These are phyloP conservation scores for Aspergillus hancockii DNA, from an alignment of 495 filamentous ascomycete genomes.

Conservation along the genomic window DNA sequence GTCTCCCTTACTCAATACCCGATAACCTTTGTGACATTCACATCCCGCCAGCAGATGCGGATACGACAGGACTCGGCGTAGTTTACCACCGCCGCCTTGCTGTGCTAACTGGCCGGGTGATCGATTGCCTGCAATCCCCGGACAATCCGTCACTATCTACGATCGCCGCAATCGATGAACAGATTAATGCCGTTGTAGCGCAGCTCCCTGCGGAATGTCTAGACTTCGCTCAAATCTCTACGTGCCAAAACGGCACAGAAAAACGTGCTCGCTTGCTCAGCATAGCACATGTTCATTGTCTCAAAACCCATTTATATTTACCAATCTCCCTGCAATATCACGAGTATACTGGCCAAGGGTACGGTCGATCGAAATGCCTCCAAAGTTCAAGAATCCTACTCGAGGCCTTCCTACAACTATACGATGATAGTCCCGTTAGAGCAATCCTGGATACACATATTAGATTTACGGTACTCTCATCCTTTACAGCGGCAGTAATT, in stretches of 20 bases:
- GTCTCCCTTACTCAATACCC: background rate
- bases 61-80: background rate
- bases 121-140: background rate
- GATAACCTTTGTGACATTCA: background rate
- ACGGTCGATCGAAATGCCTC: too few species aligned
- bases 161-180: background rate
- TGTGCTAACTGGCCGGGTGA: background rate
- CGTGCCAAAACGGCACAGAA: background rate
- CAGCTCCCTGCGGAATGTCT: background rate
- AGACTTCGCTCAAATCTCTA: background rate
- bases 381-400: too few species aligned
- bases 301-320: too few species aligned
- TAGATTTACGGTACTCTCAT: too few species aligned
- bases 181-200: background rate
- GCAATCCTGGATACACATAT: too few species aligned
- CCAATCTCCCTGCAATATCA: too few species aligned
- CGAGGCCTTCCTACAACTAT: too few species aligned
- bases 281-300: too few species aligned
- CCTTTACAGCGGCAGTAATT: too few species aligned
- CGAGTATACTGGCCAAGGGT: too few species aligned
- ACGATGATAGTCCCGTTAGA: too few species aligned
- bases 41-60: background rate
- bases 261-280: background rate
- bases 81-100: background rate
- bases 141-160: background rate